Evolutionary conservation across 2,329 filamentous ascomycete genomes (phyloP), one percentile per base, ranked within the genome.

Genomic region (Fusarium begoniae): DNA sequence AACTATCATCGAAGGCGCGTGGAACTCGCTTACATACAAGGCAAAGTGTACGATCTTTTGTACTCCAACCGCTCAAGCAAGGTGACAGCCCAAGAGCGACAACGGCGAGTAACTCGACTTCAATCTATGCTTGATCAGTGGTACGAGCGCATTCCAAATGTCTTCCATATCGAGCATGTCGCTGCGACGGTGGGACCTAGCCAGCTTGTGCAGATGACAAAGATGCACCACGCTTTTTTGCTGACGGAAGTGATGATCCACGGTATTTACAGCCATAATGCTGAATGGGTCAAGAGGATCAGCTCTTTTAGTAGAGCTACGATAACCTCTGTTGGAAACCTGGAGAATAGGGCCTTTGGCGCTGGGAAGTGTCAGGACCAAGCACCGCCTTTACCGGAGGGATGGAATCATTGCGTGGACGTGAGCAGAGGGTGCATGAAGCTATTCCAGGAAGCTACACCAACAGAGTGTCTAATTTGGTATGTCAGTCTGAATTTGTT

Each of bases 11-110:
- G 84, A 9, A 66, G 80, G n/a, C 80, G 83, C 4, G 78, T 85
- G 6, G 82, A 84, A 51, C 79, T 86, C 5, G 81, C 82, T 3
- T 81, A 84, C 41, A 79, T 86, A 12, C 69, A 85, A 32, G 84
- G 84, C 26, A 82, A 81, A 54, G 79, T 84, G 0, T 85, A 84
- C 51, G 83, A 86, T 38, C 77, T 80, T 14, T 74, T 86, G 3
- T 83, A 83, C 64, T 80, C 80, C 1, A 81, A 80, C 58, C 72
- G 77, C 5, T 73, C 79, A 4, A 66, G 45, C 51, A 80, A 78
- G 24, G 63, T 75, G 12, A 79, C 76, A n/a, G 76, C 78, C 3
- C 70, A 78, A 7, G 79, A 81, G 47, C 80, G 82, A 1, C 73
- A 78, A 30, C 70, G 75, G 17, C 79, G 80, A 1, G 78, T 83